Conservation (phyloP, 768 basidiomycete species). For the Boletus pseudopeckii region DNA sequence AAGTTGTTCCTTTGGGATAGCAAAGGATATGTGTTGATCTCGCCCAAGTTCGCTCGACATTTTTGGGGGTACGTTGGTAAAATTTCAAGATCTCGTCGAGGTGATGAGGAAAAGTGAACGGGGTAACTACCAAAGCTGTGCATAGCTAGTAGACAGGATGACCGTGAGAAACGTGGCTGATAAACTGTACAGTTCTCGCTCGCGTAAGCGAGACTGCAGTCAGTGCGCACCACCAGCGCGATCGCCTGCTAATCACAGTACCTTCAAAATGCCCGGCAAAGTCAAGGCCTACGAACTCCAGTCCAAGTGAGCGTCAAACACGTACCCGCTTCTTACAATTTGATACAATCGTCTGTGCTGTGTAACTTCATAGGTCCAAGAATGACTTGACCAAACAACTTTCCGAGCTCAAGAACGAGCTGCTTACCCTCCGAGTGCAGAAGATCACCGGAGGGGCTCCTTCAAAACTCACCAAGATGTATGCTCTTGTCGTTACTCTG, state of each 20-base stretch:
- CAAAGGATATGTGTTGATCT: background rate
- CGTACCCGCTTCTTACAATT: background rate
- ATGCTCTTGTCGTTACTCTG: constrained; percentile 31
- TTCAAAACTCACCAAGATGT: constrained; percentile 98
- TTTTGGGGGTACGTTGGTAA: constrained; percentile 64
- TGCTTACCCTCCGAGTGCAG: constrained; percentile 90
- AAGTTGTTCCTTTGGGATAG: background rate
- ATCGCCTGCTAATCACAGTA: constrained; percentile 31
- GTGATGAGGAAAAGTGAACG: background rate
- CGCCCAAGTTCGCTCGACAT: constrained; percentile 57
- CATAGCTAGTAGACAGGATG: background rate
- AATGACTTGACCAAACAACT: constrained; percentile 96
- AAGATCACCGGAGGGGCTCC: constrained; percentile 96
- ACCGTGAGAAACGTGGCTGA: constrained; percentile 41
- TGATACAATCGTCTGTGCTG: constrained; percentile 8
- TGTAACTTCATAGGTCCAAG: constrained; percentile 66
- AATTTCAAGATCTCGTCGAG: constrained; percentile 52
- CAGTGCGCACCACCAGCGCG: constrained; percentile 22
- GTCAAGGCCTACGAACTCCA: constrained; percentile 96
- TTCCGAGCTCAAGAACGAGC: constrained; percentile 91
- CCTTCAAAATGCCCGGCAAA: constrained; percentile 77
- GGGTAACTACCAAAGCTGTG: background rate
- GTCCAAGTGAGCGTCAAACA: constrained; percentile 66
- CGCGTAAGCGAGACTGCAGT: constrained; percentile 29
- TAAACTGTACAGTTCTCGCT: constrained; percentile 39